Evolutionary conservation across 2,329 filamentous ascomycete genomes (phyloP), one percentile per base, ranked within the genome.

Genomic region (Fusarium incarnatum): DNA sequence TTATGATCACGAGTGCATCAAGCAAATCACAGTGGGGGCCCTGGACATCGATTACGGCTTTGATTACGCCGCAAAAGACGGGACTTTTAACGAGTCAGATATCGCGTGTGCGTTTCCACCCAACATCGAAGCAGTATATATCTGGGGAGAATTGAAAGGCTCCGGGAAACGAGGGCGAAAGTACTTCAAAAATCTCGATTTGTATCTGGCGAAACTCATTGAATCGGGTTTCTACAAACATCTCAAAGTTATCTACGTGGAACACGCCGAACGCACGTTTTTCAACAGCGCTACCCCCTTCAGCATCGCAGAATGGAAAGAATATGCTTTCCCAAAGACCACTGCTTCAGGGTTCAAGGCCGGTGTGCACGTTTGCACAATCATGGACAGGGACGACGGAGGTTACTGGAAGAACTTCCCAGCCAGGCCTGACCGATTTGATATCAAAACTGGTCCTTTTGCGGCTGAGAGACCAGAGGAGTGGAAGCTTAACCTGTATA

Each of bases 341-440:
- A 32, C 54, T 4, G 62, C 49, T 7, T 65, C 61, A 22, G 71
- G 71, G 4, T 16, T 13, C 3, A 37, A 45, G 5, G 28, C 55
- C 6, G 62, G 58, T 1, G 68, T 73, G 2, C 52, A 62, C 5
- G 60, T 73, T 13, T 47, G 47, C 5, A 73, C 63, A 5, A 3
- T 64, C 8, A 70, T 57, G 37, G 68, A 73, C 4, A 55, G 34
- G 27, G 49, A 64, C 8, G 54, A 40, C 0, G 62, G 44, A 0
- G 56, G 45, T 5, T 34, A 67, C 13, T 68, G 68, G 71, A 69
- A 22, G n/a, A 58, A 49, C 0, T 73, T 72, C 7, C 66, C 63
- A 4, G 57, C 42, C 13, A 60, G 34, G 5, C 71, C 60, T 6
- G 68, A 72, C 12, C 27, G 18, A 6, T 73, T 57, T n/a, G 63